These are phyloP conservation scores for Ogataea hybrid DNA, from an alignment of 1,139 yeast species.

Conservation along the genomic window DNA sequence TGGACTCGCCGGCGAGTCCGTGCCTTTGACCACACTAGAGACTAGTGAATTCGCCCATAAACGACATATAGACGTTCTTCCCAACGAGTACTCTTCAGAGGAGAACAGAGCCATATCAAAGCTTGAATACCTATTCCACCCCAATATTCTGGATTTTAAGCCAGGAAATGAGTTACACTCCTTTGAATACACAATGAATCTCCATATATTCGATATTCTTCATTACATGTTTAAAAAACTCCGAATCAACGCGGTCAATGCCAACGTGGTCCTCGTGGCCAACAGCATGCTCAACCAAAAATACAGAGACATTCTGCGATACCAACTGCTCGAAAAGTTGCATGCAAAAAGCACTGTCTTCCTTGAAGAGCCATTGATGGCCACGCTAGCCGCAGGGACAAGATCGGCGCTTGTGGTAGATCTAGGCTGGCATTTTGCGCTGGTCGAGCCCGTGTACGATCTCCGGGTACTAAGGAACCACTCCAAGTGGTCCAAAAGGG, in stretches of 20 bases:
- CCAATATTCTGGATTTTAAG: slow-evolving; percentile 28
- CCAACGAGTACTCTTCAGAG: not conserved
- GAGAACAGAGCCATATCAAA: slow-evolving; percentile 10
- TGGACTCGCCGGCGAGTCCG: slow-evolving; percentile 45
- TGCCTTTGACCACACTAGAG: slow-evolving; percentile 31
- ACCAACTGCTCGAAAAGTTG: slow-evolving; percentile 36
- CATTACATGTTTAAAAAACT: slow-evolving; percentile 12
- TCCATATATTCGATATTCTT: slow-evolving; percentile 19
- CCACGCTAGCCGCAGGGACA: slow-evolving; percentile 48
- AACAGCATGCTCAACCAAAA: slow-evolving; percentile 15
- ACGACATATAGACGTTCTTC: slow-evolving; percentile 2
- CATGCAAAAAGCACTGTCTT: slow-evolving; percentile 41
- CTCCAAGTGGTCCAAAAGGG: slow-evolving; percentile 31
- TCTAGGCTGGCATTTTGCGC: slow-evolving; percentile 50
- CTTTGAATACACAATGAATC: slow-evolving; percentile 13
- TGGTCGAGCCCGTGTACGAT: slow-evolving; percentile 52
- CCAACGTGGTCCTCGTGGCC: slow-evolving; percentile 17
- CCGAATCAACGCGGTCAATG: slow-evolving; percentile 18
- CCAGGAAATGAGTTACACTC: slow-evolving; percentile 3
- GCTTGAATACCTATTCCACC: slow-evolving; percentile 29
- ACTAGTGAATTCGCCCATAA: slow-evolving; percentile 14
- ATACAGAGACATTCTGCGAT: slow-evolving; percentile 25
- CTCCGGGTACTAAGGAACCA: slow-evolving; percentile 35
- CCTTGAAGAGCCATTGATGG: slow-evolving; percentile 46
- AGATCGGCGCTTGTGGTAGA: slow-evolving; percentile 54